A percentile compares a stretch with the other conserved stretches of the same genome.
Conservation (phyloP, 208 protist genomes). For the Leishmania guyanensis region DNA sequence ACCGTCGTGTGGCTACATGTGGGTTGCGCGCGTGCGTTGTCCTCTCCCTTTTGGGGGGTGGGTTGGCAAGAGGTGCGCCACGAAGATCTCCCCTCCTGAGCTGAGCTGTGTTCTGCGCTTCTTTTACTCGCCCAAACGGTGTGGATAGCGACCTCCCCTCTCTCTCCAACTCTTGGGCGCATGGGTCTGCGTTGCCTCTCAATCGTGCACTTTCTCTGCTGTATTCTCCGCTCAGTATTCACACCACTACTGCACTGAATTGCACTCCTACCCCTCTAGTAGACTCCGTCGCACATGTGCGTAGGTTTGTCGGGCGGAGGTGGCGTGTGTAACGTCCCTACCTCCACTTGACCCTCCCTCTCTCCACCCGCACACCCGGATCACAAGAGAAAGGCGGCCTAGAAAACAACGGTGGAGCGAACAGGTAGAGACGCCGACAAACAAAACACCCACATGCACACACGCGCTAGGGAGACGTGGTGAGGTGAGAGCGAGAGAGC, state of each 20-base stretch:
- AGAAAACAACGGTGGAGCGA: neutral
- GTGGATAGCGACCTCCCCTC: neutral
- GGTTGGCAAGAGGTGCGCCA: too few relatives aligned
- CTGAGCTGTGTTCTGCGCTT: neutral
- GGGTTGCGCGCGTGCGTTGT: neutral
- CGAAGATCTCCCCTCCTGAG: neutral
- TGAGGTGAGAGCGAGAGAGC: neutral
- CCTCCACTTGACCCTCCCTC: neutral
- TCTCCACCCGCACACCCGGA: slow-evolving; percentile 4
- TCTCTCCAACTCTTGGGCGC: neutral
- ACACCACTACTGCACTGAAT: neutral
- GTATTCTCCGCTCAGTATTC: neutral
- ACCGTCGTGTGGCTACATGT: neutral
- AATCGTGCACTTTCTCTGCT: neutral
- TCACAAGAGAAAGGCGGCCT: neutral
- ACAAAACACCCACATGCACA: neutral
- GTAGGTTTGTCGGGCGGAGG: neutral
- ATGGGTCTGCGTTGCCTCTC: neutral
- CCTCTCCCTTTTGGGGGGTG: neutral
- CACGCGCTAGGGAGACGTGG: neutral
- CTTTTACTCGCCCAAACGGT: neutral
- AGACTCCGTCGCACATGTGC: neutral
- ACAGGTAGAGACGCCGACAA: neutral
- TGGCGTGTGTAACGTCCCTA: neutral
- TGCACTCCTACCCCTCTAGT: neutral